Percentiles rank a stretch among this genome's conserved stretches.
phyloP scores from a whole-genome alignment of 371 early-diverging fungal genomes.

The Mortierella sp. region DNA sequence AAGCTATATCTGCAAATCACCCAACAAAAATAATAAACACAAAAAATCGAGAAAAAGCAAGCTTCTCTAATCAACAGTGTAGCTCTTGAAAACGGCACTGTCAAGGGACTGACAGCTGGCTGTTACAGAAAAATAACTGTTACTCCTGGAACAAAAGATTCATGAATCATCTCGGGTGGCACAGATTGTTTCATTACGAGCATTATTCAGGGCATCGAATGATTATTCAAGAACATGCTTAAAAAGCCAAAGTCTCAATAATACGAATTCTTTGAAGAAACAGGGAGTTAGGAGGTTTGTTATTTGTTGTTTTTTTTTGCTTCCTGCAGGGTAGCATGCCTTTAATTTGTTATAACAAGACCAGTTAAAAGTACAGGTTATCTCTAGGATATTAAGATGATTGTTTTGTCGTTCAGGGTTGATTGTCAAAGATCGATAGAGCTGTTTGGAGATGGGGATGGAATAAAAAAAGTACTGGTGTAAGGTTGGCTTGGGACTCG shows the following conservation, averaged over 20 bases:
- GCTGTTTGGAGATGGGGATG: neutral
- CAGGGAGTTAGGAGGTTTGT: neutral
- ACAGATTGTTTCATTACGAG: too few species aligned
- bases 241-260: too few species aligned
- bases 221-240: too few species aligned
- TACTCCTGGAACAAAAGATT: too few species aligned
- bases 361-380: constrained; percentile 38
- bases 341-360: constrained; percentile 21
- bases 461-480: neutral
- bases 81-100: neutral
- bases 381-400: constrained; percentile 8
- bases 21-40: neutral
- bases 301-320: constrained; percentile 31
- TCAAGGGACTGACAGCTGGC: too few species aligned
- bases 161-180: too few species aligned
- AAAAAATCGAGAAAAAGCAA: neutral
- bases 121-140: too few species aligned
- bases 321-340: constrained; percentile 39
- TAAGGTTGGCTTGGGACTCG: neutral
- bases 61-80: neutral
- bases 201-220: too few species aligned
- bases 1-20: neutral
- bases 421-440: neutral
- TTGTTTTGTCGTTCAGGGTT: constrained; percentile 7
- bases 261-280: too few species aligned